Evolutionary conservation across 768 basidiomycete genomes (phyloP).

Genomic region (Leucogyrophana mollusca): DNA sequence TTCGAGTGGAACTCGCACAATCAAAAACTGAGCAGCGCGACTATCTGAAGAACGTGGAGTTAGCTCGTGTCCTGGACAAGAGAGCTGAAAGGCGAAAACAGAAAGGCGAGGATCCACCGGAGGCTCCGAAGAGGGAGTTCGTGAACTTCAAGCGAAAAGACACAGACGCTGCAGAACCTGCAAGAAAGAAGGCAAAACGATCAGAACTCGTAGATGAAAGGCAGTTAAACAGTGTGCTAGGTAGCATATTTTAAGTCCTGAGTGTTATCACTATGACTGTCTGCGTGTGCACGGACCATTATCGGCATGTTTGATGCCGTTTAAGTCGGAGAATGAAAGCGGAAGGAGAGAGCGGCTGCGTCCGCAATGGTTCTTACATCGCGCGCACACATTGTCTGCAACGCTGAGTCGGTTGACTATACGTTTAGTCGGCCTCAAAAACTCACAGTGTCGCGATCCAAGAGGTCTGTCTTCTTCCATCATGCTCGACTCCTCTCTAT

Average conservation of each 20-base stretch:
- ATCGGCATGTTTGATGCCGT: conserved; percentile 7
- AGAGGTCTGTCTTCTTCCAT: conserved; percentile 89
- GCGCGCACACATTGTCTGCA: conserved; percentile 56
- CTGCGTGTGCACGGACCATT: conserved; percentile 11
- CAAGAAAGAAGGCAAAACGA: conserved; percentile 13
- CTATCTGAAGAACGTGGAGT: conserved; percentile 92
- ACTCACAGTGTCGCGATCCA: conserved; percentile 49
- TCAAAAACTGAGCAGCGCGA: conserved; percentile 88
- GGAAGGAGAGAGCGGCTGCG: conserved; percentile 15
- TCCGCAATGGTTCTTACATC: conserved; percentile 41
- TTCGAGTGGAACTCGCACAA: conserved; percentile 90
- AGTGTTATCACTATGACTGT: conserved; percentile 1
- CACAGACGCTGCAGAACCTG: conserved; percentile 5
- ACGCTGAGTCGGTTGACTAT: conserved; percentile 34
- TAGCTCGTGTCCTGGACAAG: conserved; percentile 83
- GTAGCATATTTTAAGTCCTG: conserved; percentile 48
- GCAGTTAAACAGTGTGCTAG: conserved; percentile 44
- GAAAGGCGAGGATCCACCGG: conserved; percentile 49
- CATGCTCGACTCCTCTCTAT: conserved; percentile 82
- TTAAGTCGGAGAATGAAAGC: conserved; percentile 22
- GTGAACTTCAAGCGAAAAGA: conserved; percentile 12
- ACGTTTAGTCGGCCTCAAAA: conserved; percentile 29
- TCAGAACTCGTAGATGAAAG: conserved; percentile 4
- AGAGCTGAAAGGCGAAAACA: conserved; percentile 66
- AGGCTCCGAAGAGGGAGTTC: conserved; percentile 19